Evolutionary conservation across 805 yeast species (phyloP).

Genomic region (Saccharomycopsis vini): DNA sequence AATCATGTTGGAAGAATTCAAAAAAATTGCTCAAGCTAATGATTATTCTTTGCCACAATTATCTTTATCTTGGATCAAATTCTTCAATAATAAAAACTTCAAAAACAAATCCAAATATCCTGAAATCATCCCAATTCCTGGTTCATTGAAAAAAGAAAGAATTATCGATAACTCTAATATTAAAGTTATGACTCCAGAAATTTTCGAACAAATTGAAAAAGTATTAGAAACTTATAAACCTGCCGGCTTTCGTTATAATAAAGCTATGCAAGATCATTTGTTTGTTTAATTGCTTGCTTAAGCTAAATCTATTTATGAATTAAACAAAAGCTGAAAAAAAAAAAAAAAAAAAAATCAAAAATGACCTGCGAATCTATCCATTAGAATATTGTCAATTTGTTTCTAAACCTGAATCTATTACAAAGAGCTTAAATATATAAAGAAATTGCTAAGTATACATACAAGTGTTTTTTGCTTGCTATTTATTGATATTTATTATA

Average conservation of each 20-base stretch:
- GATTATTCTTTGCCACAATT: constrained; percentile 53
- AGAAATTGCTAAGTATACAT: too few species aligned
- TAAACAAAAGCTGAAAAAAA: too few species aligned
- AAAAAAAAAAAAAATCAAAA: too few species aligned
- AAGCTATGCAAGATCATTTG: not conserved
- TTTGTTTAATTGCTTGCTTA: too few species aligned
- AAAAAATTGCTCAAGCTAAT: constrained; percentile 37
- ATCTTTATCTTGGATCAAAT: constrained; percentile 58
- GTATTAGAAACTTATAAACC: constrained; percentile 37
- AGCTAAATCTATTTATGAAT: too few species aligned
- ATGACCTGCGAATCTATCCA: too few species aligned
- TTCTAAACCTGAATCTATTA: too few species aligned
- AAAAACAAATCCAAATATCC: constrained; percentile 32
- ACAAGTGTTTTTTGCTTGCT: too few species aligned
- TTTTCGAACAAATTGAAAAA: constrained; percentile 43
- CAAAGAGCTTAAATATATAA: too few species aligned
- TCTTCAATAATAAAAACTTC: constrained; percentile 26
- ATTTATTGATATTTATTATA: too few species aligned
- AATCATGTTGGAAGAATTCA: constrained; percentile 38
- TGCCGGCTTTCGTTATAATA: constrained; percentile 49
- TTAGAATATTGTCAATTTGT: too few species aligned
- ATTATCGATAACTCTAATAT: constrained; percentile 50
- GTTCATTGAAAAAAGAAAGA: constrained; percentile 53
- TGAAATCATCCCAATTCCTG: constrained; percentile 70
- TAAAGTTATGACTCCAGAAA: constrained; percentile 43